Evolutionary conservation across 495 filamentous ascomycete species (phyloP), one percentile per base, ranked within the genome.

Genomic region (Barbatosphaeria neglecta): DNA sequence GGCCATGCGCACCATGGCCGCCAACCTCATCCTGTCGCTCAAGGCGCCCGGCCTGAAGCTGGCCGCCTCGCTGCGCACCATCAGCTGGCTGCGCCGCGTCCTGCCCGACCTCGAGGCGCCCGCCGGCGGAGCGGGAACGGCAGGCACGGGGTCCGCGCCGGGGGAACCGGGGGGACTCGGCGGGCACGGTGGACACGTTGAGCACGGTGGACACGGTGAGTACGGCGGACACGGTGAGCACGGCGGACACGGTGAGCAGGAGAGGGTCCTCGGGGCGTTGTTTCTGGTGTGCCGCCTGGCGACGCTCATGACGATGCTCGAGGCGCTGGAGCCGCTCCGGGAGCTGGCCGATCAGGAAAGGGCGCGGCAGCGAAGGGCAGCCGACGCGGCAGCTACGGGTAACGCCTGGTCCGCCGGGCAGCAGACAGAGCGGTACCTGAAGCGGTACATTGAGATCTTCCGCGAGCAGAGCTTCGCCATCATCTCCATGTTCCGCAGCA

Each of bases 381-480:
- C 23, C 60, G 58, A 22, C 51, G 51, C 25, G 9, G 15, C 27
- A 13, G 27, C 9, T 13, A 31, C 27, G 27, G 51, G 57, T n/a
- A 54, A 46, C 17, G 64, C 69, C 6, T 86, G 83, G 82, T 76
- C 81, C 0, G 78, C 76, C 6, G 92, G 90, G 0, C 87, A 93
- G 56, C 92, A 98, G 57, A 95, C 90, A 2, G 93, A 96, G 57
- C 76, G 87, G 20, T 99, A 88, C 53, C 68, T 99, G 31, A 99
- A 99, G 61, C 72, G 87, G 44, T 99, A 94, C 66, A 83, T 99
- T 54, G 93, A 99, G 62, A 94, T 97, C 23, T 97, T 96, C 65
- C 84, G 93, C 44, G 93, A 99, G 65, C 93, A 99, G 64, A 92
- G 86, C 56, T 99, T 99, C 57, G 84, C 84, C 10, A 93, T 96